These are phyloP conservation scores for Diversispora epigaea DNA, from an alignment of 192 early-diverging fungal genomes.

Conservation along the genomic window DNA sequence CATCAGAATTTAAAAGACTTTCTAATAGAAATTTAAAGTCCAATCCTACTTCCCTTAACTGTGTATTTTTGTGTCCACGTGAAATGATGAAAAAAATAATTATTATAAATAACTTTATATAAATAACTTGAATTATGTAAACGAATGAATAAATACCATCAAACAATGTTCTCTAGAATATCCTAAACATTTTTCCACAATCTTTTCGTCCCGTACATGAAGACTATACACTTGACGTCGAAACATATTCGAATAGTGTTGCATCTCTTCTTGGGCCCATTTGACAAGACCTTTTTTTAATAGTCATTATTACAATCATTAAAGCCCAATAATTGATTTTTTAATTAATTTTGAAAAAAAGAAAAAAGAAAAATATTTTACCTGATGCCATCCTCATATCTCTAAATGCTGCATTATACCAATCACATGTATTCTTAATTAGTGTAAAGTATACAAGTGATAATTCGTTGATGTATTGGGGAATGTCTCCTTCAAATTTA, in stretches of 20 bases:
- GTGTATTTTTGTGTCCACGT: too few relatives aligned
- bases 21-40: constrained; percentile 31
- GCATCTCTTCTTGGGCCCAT: constrained; percentile 87
- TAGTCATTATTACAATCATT: neutral
- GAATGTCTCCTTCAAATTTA: constrained; percentile 85
- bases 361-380: constrained; percentile 28
- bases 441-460: constrained; percentile 86
- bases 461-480: constrained; percentile 80
- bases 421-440: constrained; percentile 94
- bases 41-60: constrained; percentile 26
- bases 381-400: constrained; percentile 87
- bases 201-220: neutral
- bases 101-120: neutral
- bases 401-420: constrained; percentile 89
- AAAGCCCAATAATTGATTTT: too few relatives aligned
- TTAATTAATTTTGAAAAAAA: neutral
- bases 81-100: neutral
- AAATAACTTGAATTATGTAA: neutral
- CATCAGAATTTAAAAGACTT: constrained; percentile 1
- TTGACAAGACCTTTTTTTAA: constrained; percentile 72
- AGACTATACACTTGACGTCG: constrained; percentile 27
- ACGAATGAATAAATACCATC: constrained; percentile 4
- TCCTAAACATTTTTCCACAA: constrained; percentile 13
- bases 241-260: constrained; percentile 75
- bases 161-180: constrained; percentile 26